Evolutionary conservation across 371 early-diverging fungal species (phyloP).

Genomic region (Circinella umbellata): DNA sequence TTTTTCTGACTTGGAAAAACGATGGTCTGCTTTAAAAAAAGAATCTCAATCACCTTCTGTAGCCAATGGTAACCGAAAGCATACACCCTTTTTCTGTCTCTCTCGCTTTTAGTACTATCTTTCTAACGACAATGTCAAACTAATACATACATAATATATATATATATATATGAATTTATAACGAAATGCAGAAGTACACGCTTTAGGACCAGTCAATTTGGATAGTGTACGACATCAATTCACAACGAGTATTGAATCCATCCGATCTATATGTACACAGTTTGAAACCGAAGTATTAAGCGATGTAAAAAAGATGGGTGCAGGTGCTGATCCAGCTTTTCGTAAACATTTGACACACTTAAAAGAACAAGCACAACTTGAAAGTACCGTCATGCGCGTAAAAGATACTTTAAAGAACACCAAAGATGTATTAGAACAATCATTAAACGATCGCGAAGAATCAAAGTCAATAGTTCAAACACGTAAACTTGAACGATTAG

Average conservation of each 20-base stretch:
- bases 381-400: conserved; percentile 55
- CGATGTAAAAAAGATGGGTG: conserved; percentile 63
- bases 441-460: conserved; percentile 49
- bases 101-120: too few species aligned
- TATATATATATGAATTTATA: neutral
- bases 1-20: conserved; percentile 33
- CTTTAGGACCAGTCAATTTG: conserved; percentile 59
- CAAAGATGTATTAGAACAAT: conserved; percentile 43
- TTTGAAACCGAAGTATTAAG: conserved; percentile 64
- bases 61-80: conserved; percentile 26
- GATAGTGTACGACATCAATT: conserved; percentile 55
- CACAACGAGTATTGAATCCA: conserved; percentile 51
- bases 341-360: conserved; percentile 62
- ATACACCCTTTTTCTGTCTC: neutral
- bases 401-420: conserved; percentile 52
- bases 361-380: conserved; percentile 60
- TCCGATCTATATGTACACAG: conserved; percentile 61
- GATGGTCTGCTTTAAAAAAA: conserved; percentile 25
- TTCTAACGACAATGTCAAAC: neutral
- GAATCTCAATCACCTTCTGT: conserved; percentile 7
- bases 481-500: conserved; percentile 40
- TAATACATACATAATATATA: too few species aligned
- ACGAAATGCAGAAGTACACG: conserved; percentile 37
- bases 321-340: conserved; percentile 57
- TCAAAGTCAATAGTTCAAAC: conserved; percentile 46